Conservation (phyloP, 2,329 filamentous ascomycete species). For the Cladophialophora exuberans region DNA sequence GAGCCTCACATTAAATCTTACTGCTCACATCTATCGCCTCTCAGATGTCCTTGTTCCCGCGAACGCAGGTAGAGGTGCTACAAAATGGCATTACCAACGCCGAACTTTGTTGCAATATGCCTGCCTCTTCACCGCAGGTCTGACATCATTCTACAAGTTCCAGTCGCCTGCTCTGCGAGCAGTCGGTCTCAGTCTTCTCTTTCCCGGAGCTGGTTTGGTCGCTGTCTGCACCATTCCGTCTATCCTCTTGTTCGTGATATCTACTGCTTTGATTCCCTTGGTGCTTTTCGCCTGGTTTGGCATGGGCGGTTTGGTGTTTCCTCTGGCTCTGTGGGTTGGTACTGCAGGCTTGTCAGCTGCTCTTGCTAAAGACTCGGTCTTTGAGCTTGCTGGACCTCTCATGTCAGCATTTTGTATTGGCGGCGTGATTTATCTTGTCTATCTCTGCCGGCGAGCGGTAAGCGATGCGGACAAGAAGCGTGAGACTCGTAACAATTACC, state of each 20-base stretch:
- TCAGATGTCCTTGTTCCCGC: constrained; percentile 25
- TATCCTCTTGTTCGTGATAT: constrained; percentile 15
- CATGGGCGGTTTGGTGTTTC: constrained; percentile 25
- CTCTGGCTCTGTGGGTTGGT: constrained; percentile 23
- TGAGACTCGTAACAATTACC: constrained; percentile 21
- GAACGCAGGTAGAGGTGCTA: constrained; percentile 23
- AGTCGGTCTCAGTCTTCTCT: constrained; percentile 14
- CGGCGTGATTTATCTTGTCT: constrained; percentile 18
- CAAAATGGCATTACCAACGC: constrained; percentile 26
- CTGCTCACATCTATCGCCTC: not conserved
- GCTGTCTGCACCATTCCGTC: constrained; percentile 24
- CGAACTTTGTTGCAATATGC: constrained; percentile 25
- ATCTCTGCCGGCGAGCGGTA: constrained; percentile 5
- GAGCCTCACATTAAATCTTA: not conserved
- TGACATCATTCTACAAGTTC: constrained; percentile 23
- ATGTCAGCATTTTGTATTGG: constrained; percentile 15
- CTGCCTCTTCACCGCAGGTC: constrained; percentile 16
- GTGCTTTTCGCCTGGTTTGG: constrained; percentile 28
- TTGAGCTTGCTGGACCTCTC: constrained; percentile 13
- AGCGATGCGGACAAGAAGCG: constrained; percentile 12
- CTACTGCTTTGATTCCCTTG: constrained; percentile 22
- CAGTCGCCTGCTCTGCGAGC: constrained; percentile 22
- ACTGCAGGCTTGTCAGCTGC: constrained; percentile 16
- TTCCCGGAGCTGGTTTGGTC: constrained; percentile 25
- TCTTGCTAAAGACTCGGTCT: constrained; percentile 18